phyloP scores from a whole-genome alignment of 2,329 filamentous ascomycete genomes.

The Neofusicoccum parvum region DNA sequence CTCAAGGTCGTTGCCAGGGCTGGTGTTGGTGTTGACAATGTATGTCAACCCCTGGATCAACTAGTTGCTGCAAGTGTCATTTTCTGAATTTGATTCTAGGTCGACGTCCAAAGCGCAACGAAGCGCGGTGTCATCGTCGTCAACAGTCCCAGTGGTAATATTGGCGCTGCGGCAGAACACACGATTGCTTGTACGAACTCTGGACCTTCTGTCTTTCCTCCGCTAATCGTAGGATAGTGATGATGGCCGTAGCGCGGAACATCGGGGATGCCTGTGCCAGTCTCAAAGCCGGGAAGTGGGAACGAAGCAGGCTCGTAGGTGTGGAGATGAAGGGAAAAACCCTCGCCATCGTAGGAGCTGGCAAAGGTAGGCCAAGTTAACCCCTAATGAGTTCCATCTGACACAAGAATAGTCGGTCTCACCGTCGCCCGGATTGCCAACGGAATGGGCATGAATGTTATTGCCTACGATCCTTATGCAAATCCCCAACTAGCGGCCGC shows the following conservation, averaged over 20 bases:
- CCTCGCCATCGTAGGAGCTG: constrained; percentile 74
- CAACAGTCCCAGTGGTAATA: constrained; percentile 78
- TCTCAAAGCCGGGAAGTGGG: constrained; percentile 74
- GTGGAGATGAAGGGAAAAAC: constrained; percentile 78
- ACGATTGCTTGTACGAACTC: constrained; percentile 58
- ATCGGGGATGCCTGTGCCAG: constrained; percentile 70
- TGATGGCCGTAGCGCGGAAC: constrained; percentile 74
- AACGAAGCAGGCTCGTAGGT: constrained; percentile 72
- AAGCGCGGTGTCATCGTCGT: constrained; percentile 75
- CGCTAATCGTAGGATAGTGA: constrained; percentile 47
- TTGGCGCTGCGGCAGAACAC: constrained; percentile 77
- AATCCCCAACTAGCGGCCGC: constrained; percentile 70
- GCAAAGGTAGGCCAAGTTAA: constrained; percentile 60
- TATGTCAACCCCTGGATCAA: background rate
- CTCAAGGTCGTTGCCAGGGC: constrained; percentile 79
- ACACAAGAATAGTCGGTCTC: constrained; percentile 62
- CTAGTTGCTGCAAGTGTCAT: background rate
- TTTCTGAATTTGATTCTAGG: constrained; percentile 66
- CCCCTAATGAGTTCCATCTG: background rate
- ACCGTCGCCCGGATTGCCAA: constrained; percentile 79
- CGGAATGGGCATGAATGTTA: constrained; percentile 74
- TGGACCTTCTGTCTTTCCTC: background rate
- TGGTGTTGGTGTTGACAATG: constrained; percentile 61
- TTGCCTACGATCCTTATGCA: constrained; percentile 77
- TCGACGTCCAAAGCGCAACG: constrained; percentile 73